A percentile compares a stretch with the other conserved stretches of the same genome.
Evolutionary conservation across 805 yeast species (phyloP).

Genomic region (Teunomyces funiuensis): DNA sequence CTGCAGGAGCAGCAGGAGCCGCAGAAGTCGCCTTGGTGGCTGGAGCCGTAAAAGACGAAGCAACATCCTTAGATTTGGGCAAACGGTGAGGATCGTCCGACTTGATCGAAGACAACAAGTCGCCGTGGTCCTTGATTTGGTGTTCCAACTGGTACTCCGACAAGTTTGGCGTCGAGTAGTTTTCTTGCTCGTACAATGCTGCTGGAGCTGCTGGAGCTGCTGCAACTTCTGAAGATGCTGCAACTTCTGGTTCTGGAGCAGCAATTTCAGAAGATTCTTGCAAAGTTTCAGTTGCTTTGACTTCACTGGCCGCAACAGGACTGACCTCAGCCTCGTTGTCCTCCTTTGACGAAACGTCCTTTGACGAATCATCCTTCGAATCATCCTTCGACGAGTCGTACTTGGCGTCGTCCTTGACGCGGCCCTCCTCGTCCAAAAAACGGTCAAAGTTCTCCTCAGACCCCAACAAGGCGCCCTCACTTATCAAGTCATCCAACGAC

Average conservation of each 20-base stretch:
- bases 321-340: not conserved
- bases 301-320: not conserved
- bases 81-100: slow-evolving; percentile 36
- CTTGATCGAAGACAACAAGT: slow-evolving; percentile 34
- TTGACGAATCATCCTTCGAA: not conserved
- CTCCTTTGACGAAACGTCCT: not conserved
- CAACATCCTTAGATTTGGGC: slow-evolving; percentile 13
- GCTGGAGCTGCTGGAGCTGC: not conserved
- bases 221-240: not conserved
- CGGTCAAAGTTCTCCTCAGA: slow-evolving; percentile 54
- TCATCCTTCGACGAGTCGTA: slow-evolving; percentile 24
- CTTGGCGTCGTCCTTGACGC: slow-evolving; percentile 48
- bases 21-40: not conserved
- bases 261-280: not conserved
- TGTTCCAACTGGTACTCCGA: slow-evolving; percentile 45
- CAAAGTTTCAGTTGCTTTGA: not conserved
- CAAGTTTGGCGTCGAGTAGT: slow-evolving; percentile 43
- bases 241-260: not conserved
- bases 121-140: slow-evolving; percentile 37
- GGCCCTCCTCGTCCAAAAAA: slow-evolving; percentile 54
- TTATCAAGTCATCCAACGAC: slow-evolving; percentile 50
- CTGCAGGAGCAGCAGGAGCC: not conserved
- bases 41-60: not conserved
- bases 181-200: slow-evolving; percentile 17
- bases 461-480: slow-evolving; percentile 46